Percentiles rank a stretch among this genome's conserved stretches.
These are phyloP conservation scores for Wolfiporia cocos DNA, from an alignment of 1,284 basidiomycete genomes.

Conservation along the genomic window DNA sequence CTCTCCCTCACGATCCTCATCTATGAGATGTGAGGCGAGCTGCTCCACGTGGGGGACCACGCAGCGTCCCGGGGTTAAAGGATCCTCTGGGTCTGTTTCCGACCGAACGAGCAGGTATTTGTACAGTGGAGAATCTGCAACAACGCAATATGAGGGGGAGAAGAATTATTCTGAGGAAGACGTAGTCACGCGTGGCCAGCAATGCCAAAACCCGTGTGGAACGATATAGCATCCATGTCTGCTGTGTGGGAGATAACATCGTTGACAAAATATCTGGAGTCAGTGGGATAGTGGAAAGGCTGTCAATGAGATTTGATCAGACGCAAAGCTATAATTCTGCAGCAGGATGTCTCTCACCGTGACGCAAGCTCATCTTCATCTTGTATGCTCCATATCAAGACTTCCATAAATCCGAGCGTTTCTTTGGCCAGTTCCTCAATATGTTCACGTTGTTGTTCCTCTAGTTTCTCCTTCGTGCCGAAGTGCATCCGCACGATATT, in stretches of 20 bases:
- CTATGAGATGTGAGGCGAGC: conserved; percentile 44
- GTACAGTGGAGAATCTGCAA: conserved; percentile 33
- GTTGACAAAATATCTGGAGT: conserved; percentile 36
- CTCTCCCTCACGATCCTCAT: conserved; percentile 32
- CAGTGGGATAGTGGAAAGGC: conserved; percentile 34
- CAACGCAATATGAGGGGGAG: neutral
- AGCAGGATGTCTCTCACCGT: conserved; percentile 29
- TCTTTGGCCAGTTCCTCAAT: conserved; percentile 33
- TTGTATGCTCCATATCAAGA: conserved; percentile 42
- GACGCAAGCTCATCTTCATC: conserved; percentile 38
- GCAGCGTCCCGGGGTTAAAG: conserved; percentile 19
- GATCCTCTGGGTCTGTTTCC: conserved; percentile 8
- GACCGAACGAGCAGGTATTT: conserved; percentile 31
- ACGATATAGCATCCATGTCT: conserved; percentile 41
- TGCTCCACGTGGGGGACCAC: conserved; percentile 46
- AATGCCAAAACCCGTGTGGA: conserved; percentile 43
- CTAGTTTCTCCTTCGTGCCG: conserved; percentile 19
- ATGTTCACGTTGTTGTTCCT: conserved; percentile 16
- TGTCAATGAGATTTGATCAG: conserved; percentile 16
- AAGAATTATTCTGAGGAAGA: neutral
- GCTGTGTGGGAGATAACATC: conserved; percentile 45
- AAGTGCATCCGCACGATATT: conserved; percentile 37
- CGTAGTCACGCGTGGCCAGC: conserved; percentile 44
- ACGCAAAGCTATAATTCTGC: neutral
- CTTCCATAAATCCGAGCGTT: conserved; percentile 44